Evolutionary conservation across 2,329 filamentous ascomycete species (phyloP), one percentile per base, ranked within the genome.

Genomic region (Chaetothyriales sp.): DNA sequence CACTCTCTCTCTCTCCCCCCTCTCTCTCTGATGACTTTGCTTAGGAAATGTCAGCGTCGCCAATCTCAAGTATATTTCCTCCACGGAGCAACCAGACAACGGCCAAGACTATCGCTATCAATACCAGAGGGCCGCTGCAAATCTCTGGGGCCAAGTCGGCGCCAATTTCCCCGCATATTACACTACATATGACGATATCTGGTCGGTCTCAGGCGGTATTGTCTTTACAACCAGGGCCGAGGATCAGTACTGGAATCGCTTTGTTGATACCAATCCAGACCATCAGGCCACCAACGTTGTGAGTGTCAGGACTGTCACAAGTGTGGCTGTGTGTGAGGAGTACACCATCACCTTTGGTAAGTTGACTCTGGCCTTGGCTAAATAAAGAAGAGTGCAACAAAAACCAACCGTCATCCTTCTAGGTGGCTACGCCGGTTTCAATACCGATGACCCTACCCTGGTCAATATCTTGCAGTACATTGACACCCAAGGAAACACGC

Each of bases 151-250:
- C 48, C 50, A 49, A 56, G 43, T 51, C 48, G 52, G 57, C 25
- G 40, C 40, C 15, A 44, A 44, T 44, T 44, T 44, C 40, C 15
- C 40, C 3, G 40, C 15, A 44, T 44, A 44, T 19, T 44, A 19
- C 15, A 44, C 3, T 5, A 44, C 40, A n/a, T n/a, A n/a, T 19
- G 40, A 44, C 18, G 40, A 44, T 44, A 19, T 44, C 15, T 44
- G 40, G 40, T n/a, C 40, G 5, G 3, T 3, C 3, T 3, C 18
- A 2, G 40, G 18, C 18, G 15, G 15, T 44, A 19, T 44, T 44
- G 72, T 69, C 44, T 78, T 75, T 58, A 72, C 70, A 0, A 72
- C 77, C 4, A 70, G 73, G 57, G 47, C 43, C 1, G 13, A 37
- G 46, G 40, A 40, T 29, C n/a, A 49, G 4, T 58, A 33, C 44